Percentiles rank a stretch among this genome's conserved stretches.
Conservation (phyloP, 1,284 basidiomycete genomes). For the Neotropicomus parvogracilis region DNA sequence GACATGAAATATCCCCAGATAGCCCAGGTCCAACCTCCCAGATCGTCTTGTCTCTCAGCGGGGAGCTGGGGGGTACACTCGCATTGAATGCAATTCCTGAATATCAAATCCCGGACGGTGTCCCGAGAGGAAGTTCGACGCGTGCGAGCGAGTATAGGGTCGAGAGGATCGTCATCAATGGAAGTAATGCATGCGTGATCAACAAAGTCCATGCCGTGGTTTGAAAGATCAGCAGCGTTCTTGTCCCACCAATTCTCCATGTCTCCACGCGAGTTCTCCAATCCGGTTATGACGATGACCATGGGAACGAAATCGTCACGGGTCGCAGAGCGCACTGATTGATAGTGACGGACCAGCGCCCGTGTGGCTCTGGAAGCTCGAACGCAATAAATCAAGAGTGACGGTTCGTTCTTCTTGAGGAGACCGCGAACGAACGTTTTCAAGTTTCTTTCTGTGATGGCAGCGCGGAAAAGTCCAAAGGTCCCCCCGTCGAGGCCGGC, state of each 20-base stretch:
- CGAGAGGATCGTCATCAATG: conserved; percentile 22
- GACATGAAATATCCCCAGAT: conserved; percentile 21
- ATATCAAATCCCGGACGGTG: conserved; percentile 27
- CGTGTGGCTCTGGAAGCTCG: conserved; percentile 31
- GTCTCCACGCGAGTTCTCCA: conserved; percentile 30
- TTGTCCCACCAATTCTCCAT: conserved; percentile 37
- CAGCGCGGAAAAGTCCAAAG: conserved; percentile 25
- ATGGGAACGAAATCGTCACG: conserved; percentile 24
- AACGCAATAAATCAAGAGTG: conserved; percentile 32
- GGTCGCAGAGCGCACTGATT: conserved; percentile 17
- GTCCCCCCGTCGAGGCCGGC: conserved; percentile 30
- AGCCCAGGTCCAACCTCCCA: conserved; percentile 14
- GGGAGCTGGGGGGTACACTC: neutral
- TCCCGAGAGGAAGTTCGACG: conserved; percentile 19
- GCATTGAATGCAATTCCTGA: conserved; percentile 12
- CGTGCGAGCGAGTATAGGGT: conserved; percentile 14
- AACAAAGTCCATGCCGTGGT: conserved; percentile 26
- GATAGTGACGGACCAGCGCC: conserved; percentile 31
- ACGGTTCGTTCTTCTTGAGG: conserved; percentile 19
- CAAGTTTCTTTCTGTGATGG: conserved; percentile 25
- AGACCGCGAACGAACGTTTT: conserved; percentile 25
- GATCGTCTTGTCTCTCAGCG: conserved; percentile 1
- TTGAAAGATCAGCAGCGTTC: conserved; percentile 21
- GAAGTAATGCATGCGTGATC: conserved; percentile 34
- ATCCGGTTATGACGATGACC: conserved; percentile 32